Evolutionary conservation across 192 early-diverging fungal genomes (phyloP), one percentile per base, ranked within the genome.

Genomic region (Coemansia sp.): DNA sequence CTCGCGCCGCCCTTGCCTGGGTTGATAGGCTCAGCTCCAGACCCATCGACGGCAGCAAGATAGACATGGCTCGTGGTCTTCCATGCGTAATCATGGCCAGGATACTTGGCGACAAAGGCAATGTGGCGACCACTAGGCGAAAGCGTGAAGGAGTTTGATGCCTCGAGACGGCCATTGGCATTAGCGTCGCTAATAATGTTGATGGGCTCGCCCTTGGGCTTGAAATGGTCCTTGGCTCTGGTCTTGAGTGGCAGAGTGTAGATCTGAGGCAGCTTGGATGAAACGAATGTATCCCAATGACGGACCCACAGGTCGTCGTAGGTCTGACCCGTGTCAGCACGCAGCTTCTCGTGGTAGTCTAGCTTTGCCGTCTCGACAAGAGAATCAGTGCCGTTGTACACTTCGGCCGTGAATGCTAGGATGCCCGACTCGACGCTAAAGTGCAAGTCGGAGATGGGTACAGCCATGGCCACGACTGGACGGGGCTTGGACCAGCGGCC

Each of bases 241-340:
- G 71, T 39, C 9, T n/a, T 63, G 58, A 89, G 70, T 13, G 69
- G 63, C 30, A 87, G 79, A 0, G 82, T 63, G 75, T 91, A 88
- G 61, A 91, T 86, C 63, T 89, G 87, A 39, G 87, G 82, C 64
- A 85, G 77, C 77, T 90, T 89, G 28, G 87, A 80, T 39, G 85
- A 71, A 2, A 83, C 74, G 62, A 86, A 91, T 6, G 80, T 74
- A 64, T 95, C 93, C 92, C 93, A 95, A 68, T 95, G 93, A 33
- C 93, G 86, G 44, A 95, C 88, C 88, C 90, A 92, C 64, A 95
- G 79, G 28, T 88, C 73, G 23, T 93, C 89, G 76, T 84, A 92
- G 13, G 76, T 85, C 17, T 85, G 64, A 32, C 84, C 92, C 10
- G 89, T 86, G 35, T 91, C 89, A 32, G 80, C 85, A 17, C 84